Evolutionary conservation across 148 eudicot species (phyloP), one percentile per base, ranked within the genome.

Genomic region (Beta vulgaris): DNA sequence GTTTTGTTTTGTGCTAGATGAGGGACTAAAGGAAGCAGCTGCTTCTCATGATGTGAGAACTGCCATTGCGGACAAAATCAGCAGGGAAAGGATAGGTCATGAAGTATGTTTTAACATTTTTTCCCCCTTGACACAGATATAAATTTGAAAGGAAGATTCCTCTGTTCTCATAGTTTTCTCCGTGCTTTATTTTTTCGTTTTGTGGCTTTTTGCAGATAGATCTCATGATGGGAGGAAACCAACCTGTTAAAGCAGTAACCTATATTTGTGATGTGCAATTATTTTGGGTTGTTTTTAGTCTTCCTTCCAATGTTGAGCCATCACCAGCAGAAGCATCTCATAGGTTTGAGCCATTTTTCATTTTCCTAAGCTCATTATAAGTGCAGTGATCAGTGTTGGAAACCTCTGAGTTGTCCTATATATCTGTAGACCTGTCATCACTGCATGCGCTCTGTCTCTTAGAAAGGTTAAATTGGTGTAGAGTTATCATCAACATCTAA

Each of bases 51-150:
- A 91, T 72, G 99, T 95, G 60, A 87, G 53, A 85, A 80, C 85
- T 75, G 99, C 99, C 14, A 84, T 95, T 85, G 89, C 88, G 34
- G 90, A 83, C 35, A 95, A 95, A 87, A 92, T 95, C 76, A 95
- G 97, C 81, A 88, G 99, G 85, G 99, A 95, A 74, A 93, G 98
- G 36, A 86, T 95, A 54, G 99, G 99, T 68, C 96, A 88, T 84
- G 99, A 95, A 85, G 97, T 93, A 83, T 62, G 88, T 81, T 72
- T 62, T 36, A 35, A 57, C 37, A 7, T 57, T 10, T 73, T 31
- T 7, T 42, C 60, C n/a, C n/a, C n/a, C 19, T 43, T 64, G 32
- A 32, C 42, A 37, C 42, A 19, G 29, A 14, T 57, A 28, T 35
- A 18, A n/a, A n/a, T n/a, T n/a, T n/a, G 48, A 36, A 16, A 28